Evolutionary conservation across 805 yeast species (phyloP), one percentile per base, ranked within the genome.

Genomic region (Kuraishia borneana): DNA sequence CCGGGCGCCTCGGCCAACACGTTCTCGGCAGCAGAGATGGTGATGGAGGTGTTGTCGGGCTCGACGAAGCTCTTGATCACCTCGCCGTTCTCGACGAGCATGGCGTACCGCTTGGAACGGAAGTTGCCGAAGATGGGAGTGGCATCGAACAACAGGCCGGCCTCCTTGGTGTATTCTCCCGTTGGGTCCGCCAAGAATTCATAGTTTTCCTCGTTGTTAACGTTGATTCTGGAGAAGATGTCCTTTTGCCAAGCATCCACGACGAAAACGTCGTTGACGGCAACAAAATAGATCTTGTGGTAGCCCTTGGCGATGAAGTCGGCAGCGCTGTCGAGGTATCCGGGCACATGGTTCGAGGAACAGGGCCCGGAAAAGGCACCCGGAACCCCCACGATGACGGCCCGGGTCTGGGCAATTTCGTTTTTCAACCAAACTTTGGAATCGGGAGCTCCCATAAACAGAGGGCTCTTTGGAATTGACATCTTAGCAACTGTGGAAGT

Each of bases 241-340:
- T 60, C 48, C 36, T 75, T 69, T 30, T 71, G 73, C 94, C 95
- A 87, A 0, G 92, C 88, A 45, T 73, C 70, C 49, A 77, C 73
- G 33, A 85, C 95, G 54, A 87, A 87, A 3, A 92, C 70, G 52
- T 87, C 96, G 56, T 87, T 87, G 32, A 83, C 95, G 14, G 92
- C 68, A 23, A 87, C 72, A 29, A 87, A 73, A 46, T 66, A 74
- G 34, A 85, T 55, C 31, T 72, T 58, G 18, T 58, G 46, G 57
- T 72, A 65, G n/a, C 95, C 95, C 57, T 80, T 78, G 20, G 63
- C 64, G 40, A 68, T 61, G 48, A 85, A 71, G 22, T 68, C 62
- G 5, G 63, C 50, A 38, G 69, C 54, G 30, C 66, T 54, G 39
- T 61, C 58, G 47, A 83, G 48, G 55, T 69, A 83, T n/a, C 83